phyloP scores from a whole-genome alignment of 2,329 filamentous ascomycete genomes.

The Fusarium sp. region DNA sequence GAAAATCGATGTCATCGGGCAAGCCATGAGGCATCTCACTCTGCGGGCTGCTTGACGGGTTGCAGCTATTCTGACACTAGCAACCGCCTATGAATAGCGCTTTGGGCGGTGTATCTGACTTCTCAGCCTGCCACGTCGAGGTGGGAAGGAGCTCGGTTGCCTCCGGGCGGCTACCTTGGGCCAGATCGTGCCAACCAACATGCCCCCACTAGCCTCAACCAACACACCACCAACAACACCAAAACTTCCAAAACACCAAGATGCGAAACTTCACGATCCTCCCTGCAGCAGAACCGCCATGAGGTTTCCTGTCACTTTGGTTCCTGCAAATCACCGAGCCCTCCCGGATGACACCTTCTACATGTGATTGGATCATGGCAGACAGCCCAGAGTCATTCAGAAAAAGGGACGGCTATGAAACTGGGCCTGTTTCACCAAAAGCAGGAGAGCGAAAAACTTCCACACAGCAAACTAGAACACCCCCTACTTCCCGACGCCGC shows the following conservation, averaged over 20 bases:
- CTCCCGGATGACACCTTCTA: slow-evolving; percentile 11
- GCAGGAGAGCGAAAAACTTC: slow-evolving; percentile 22
- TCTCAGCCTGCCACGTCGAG: slow-evolving; percentile 37
- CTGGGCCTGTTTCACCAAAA: slow-evolving; percentile 43
- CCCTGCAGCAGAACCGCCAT: slow-evolving; percentile 22
- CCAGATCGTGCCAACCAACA: slow-evolving; percentile 13
- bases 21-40: slow-evolving; percentile 22
- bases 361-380: slow-evolving; percentile 30
- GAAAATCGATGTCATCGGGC: slow-evolving; percentile 12
- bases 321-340: slow-evolving; percentile 27
- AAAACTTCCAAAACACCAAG: slow-evolving; percentile 35
- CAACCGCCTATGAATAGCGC: slow-evolving; percentile 13
- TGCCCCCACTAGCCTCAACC: slow-evolving; percentile 19
- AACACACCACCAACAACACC: slow-evolving; percentile 22
- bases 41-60: not conserved
- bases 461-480: slow-evolving; percentile 12
- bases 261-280: slow-evolving; percentile 40
- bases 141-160: slow-evolving; percentile 39
- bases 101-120: slow-evolving; percentile 23
- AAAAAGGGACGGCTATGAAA: slow-evolving; percentile 40
- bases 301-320: slow-evolving; percentile 12
- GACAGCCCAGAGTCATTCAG: slow-evolving; percentile 10
- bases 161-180: slow-evolving; percentile 38
- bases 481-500: slow-evolving; percentile 10
- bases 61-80: slow-evolving; percentile 34